A percentile compares a stretch with the other conserved stretches of the same genome.
phyloP scores from a whole-genome alignment of 2,329 filamentous ascomycete genomes.

The Pestalotiopsis sp. region DNA sequence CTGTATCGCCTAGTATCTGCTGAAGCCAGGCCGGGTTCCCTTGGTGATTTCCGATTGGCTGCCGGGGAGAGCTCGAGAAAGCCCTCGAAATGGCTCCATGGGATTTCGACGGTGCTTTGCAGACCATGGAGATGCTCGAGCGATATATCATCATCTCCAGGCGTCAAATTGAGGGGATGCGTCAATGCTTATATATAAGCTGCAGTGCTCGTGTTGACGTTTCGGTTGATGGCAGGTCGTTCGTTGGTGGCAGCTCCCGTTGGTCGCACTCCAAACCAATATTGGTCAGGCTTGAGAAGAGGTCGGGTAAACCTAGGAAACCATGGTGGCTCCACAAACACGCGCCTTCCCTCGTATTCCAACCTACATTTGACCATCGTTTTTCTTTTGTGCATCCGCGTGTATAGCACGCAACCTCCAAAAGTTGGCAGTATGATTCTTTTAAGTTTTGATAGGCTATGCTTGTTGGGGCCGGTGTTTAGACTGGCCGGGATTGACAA shows the following conservation, averaged over 20 bases:
- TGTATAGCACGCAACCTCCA: not conserved
- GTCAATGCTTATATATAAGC: not conserved
- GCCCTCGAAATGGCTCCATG: not conserved
- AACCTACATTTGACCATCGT: not conserved
- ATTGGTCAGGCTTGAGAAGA: not conserved
- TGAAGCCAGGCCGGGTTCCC: slow-evolving; percentile 1
- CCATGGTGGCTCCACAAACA: not conserved
- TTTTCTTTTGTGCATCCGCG: not conserved
- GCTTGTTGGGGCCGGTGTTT: not conserved
- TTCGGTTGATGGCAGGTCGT: not conserved
- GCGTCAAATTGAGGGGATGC: not conserved
- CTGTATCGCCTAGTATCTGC: slow-evolving; percentile 18
- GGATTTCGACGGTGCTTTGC: not conserved
- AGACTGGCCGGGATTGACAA: not conserved
- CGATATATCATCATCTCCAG: not conserved
- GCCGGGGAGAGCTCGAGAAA: not conserved
- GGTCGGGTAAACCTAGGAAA: slow-evolving; percentile 2
- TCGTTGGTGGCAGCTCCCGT: not conserved
- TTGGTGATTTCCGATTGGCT: not conserved
- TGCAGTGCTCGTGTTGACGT: not conserved
- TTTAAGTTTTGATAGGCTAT: not conserved
- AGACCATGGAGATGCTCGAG: not conserved
- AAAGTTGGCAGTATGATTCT: not conserved
- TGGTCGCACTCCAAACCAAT: not conserved
- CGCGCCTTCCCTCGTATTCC: not conserved